Evolutionary conservation across 2,329 filamentous ascomycete genomes (phyloP), one percentile per base, ranked within the genome.

Genomic region (Alternaria arbusti): DNA sequence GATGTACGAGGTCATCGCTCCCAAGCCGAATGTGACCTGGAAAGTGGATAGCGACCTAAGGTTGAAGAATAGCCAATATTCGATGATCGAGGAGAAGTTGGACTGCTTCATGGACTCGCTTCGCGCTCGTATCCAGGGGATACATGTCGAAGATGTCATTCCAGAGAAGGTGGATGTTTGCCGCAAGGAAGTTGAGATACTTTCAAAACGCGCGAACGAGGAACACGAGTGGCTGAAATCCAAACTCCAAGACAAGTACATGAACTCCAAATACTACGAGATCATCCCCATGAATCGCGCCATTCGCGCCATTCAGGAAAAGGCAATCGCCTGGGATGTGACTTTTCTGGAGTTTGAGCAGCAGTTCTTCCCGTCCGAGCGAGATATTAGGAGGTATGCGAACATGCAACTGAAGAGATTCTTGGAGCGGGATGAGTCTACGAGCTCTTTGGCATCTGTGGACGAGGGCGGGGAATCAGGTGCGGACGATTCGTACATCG

Each of bases 401-500:
- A 93, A 95, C 62, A 86, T 97, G 65, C 96, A 99, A 77, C 84
- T 99, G 61, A 95, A 92, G 77, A 97, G 96, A 78, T 99, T 99
- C 76, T 88, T 95, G 8, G 94, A 98, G 77, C 91, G 84, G 61
- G 86, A 94, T 71, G 93, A 94, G 67, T 94, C 93, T 3, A 90
- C 91, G 63, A 90, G 93, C 61, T 91, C 92, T 1, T 82, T 94
- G 15, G 85, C 86, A 6, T 88, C 90, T 7, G 88, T 87, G 12
- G 93, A 96, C 54, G 89, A 91, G 45, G 84, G 85, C 3, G 82
- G 84, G 8, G 89, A 90, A 59, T 72, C 71, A 6, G 73, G 72
- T 22, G 66, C 69, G 1, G 77, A 79, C 54, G 77, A 80, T 45
- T 64, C 69, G 43, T 66, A 67, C 11, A 54, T 71, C 11, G 71